A percentile compares a stretch with the other conserved stretches of the same genome.
phyloP scores from a whole-genome alignment of 352 stramenopile genomes.

The Globisporangium orthogonon region DNA sequence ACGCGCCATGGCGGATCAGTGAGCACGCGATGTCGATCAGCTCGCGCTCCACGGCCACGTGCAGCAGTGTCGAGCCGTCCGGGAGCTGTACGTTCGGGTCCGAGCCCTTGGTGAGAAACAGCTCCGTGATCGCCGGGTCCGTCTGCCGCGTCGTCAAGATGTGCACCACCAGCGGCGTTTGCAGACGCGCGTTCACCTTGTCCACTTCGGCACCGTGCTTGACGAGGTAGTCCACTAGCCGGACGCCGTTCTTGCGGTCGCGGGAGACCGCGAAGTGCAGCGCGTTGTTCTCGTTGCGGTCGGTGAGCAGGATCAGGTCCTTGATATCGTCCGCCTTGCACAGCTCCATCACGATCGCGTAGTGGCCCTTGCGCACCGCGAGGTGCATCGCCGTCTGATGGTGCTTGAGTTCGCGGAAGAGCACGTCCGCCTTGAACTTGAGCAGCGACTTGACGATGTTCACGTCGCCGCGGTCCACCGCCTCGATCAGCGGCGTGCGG shows the following conservation, averaged over 20 bases:
- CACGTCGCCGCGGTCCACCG: slow-evolving; percentile 62
- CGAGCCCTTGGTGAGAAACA: slow-evolving; percentile 58
- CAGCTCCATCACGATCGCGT: slow-evolving; percentile 81
- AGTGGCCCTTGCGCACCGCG: slow-evolving; percentile 78
- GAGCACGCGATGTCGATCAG: slow-evolving; percentile 73
- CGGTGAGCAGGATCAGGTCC: slow-evolving; percentile 61
- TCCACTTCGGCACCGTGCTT: slow-evolving; percentile 79
- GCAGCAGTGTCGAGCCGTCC: slow-evolving; percentile 78
- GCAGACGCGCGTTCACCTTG: slow-evolving; percentile 77
- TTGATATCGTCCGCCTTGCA: slow-evolving; percentile 67
- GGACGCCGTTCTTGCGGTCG: slow-evolving; percentile 77
- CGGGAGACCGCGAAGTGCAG: slow-evolving; percentile 79
- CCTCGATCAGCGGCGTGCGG: slow-evolving; percentile 72
- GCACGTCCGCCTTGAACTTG: slow-evolving; percentile 78
- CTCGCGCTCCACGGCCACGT: slow-evolving; percentile 78
- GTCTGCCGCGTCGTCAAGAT: slow-evolving; percentile 84
- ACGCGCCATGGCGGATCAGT: slow-evolving; percentile 63
- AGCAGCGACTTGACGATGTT: slow-evolving; percentile 75
- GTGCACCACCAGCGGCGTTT: slow-evolving; percentile 76
- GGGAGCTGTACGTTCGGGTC: slow-evolving; percentile 68
- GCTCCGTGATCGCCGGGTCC: slow-evolving; percentile 68
- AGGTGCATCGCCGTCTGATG: slow-evolving; percentile 79
- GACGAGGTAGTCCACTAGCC: slow-evolving; percentile 78
- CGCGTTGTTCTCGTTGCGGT: slow-evolving; percentile 82
- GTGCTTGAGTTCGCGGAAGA: slow-evolving; percentile 84